Evolutionary conservation across 2,329 filamentous ascomycete species (phyloP).

Genomic region (Lachnellula subtilissima): DNA sequence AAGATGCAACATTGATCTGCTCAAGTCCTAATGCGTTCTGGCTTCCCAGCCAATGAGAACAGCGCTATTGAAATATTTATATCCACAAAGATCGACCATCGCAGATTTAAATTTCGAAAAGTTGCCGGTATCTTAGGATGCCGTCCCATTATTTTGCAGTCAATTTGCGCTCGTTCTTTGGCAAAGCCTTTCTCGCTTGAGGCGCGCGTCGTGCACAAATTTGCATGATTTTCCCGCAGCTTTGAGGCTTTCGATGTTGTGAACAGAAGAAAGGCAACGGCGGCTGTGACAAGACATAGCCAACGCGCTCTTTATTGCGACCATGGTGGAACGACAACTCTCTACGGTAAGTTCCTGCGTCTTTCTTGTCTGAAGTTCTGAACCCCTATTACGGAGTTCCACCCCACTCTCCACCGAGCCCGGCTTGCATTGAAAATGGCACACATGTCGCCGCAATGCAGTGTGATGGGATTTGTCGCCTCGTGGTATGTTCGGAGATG

Average conservation of each 20-base stretch:
- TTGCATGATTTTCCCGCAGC: neutral
- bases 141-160: neutral
- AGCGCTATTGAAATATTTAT: slow-evolving; percentile 11
- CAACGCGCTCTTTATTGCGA: neutral
- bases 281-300: neutral
- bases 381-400: neutral
- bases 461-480: slow-evolving; percentile 5
- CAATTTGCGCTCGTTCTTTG: neutral
- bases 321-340: neutral
- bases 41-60: slow-evolving; percentile 2
- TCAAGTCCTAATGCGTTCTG: slow-evolving; percentile 5
- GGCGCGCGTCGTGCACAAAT: neutral
- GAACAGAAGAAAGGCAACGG: neutral
- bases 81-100: neutral
- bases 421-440: neutral
- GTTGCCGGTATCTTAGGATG: neutral
- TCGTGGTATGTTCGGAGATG: slow-evolving; percentile 16
- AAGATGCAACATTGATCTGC: slow-evolving; percentile 14
- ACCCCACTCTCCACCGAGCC: neutral
- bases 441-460: slow-evolving; percentile 3
- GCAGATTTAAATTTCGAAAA: neutral
- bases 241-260: neutral
- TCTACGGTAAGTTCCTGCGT: neutral
- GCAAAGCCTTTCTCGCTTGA: neutral
- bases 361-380: neutral